Base-by-base conservation (phyloP, 2,329 filamentous ascomycete species). In the Paecilomyces formosus region DNA sequence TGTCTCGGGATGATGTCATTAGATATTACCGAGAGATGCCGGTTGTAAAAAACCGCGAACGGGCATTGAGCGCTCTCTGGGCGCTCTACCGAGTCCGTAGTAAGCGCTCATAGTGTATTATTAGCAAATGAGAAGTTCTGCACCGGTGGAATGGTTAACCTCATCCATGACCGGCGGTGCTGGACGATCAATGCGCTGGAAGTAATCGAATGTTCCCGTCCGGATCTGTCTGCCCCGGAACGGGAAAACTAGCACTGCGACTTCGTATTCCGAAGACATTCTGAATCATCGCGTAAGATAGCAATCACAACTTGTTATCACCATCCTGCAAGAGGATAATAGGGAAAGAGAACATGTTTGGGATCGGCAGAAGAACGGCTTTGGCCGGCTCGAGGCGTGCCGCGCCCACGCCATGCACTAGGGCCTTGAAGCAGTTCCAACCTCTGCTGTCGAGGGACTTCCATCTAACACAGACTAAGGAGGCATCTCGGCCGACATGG, bases 401-500 rank as follows among this genome's bases (percentile, higher is more conserved):
- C 13, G 49, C 58, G 9, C 54, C 56, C 9, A 22, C 55, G 6
- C 33, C 63, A 15, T 61, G 64, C 3, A 58, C 58, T 3, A 39
- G 59, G 62, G 60, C 53, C 56, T 5, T 57, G 53, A 21, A 62
- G 58, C 50, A 59, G 28, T 54, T 56, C 26, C 54, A 53, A 28
- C 39, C 57, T n/a, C 59, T 57, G 11, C 54, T 60, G 12, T 58
- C 11, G 7, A 62, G 65, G 39, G 54, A 68, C 13, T 71, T 75
- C 49, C 70, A 73, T 56, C 61, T 64, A 31, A 71, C 67, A 30
- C 63, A 61, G 13, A 55, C 58, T 22, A 66, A 65, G 53, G 65
- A 63, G 12, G 70, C 62, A 5, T 69, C 64, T 49, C 66, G 66
- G 26, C 71, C 72, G 7, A 72, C 69, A 15, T 76, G 74, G 74